Percentiles rank a stretch among this genome's conserved stretches.
These are phyloP conservation scores for Penicillium vulpinum DNA, from an alignment of 2,329 filamentous ascomycete species.

Conservation along the genomic window DNA sequence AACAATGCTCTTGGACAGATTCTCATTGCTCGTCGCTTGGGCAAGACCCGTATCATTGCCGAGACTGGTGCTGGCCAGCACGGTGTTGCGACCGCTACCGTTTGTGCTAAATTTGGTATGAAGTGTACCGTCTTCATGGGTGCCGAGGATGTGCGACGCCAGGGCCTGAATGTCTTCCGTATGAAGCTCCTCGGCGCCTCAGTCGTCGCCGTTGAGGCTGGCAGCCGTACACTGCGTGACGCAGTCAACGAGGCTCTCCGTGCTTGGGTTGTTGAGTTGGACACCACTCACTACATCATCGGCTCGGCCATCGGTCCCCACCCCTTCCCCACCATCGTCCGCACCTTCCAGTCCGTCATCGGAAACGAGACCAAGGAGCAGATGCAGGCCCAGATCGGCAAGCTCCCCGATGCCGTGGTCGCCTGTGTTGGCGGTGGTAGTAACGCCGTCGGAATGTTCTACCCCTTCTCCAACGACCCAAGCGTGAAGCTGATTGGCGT, in stretches of 20 bases:
- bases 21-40: constrained; percentile 77
- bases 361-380: constrained; percentile 92
- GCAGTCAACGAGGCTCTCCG: constrained; percentile 95
- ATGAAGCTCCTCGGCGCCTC: constrained; percentile 94
- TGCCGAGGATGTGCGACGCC: constrained; percentile 91
- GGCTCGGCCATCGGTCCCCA: constrained; percentile 96
- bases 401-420: constrained; percentile 92
- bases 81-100: constrained; percentile 94
- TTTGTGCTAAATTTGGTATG: constrained; percentile 98
- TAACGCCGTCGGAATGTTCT: constrained; percentile 98
- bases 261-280: constrained; percentile 88
- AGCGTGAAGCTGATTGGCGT: constrained; percentile 88
- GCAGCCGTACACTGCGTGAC: constrained; percentile 77
- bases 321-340: constrained; percentile 95
- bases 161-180: constrained; percentile 96
- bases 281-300: constrained; percentile 97
- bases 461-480: constrained; percentile 83
- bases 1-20: constrained; percentile 97
- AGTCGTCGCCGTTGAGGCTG: constrained; percentile 89
- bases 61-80: constrained; percentile 98
- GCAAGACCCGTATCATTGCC: constrained; percentile 96
- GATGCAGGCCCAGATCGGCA: constrained; percentile 79
- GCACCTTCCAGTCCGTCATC: constrained; percentile 96
- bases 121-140: constrained; percentile 98
- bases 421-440: constrained; percentile 94